Base-by-base conservation (phyloP, 805 yeast genomes). In the Candida loeiensis region DNA sequence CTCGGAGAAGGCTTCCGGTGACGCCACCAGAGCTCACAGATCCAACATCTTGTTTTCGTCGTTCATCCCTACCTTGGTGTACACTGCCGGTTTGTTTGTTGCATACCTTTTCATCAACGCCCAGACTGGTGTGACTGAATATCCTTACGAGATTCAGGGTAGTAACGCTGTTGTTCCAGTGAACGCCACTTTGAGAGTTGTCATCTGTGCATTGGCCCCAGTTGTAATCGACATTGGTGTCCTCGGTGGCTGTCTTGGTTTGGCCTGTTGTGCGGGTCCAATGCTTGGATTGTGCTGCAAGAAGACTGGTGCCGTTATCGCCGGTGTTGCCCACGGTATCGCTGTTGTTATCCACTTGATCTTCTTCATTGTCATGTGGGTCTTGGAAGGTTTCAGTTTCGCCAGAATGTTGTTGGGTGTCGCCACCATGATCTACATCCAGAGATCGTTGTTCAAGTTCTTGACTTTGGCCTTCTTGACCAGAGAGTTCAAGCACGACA, bases 201-300 rank as follows among this genome's bases (percentile, higher is more conserved):
- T 84, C 45, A 79, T 85, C 49, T 85, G 93, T 73, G 69, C 96
- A 4, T 71, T 91, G 55, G 98, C 85, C 40, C 99, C 99, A 47
- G 84, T 93, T 61, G 95, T 71, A 22, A 77, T 91, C 63, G 84
- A 93, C 63, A 78, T 88, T 64, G 99, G 96, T 75, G 83, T 80
- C 24, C 69, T 90, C 50, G 77, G 76, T 56, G 75, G 85, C 49
- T 77, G 91, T 66, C 73, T 85, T 54, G 88, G 79, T 54, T 60
- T 90, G 66, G 85, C 97, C 12, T 93, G 99, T 71, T 93, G 97
- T 76, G 87, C 96, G 20, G 99, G 99, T 63, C 99, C 99, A 53
- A 55, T 91, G 59, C 79, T 91, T 49, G 93, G 93, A 43, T 65
- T 90, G 70, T 91, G 99, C 69, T 91, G 98, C 73, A 90, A 90